Evolutionary conservation across 345 rosid genomes (phyloP).

Genomic region (Carallia brachiata): DNA sequence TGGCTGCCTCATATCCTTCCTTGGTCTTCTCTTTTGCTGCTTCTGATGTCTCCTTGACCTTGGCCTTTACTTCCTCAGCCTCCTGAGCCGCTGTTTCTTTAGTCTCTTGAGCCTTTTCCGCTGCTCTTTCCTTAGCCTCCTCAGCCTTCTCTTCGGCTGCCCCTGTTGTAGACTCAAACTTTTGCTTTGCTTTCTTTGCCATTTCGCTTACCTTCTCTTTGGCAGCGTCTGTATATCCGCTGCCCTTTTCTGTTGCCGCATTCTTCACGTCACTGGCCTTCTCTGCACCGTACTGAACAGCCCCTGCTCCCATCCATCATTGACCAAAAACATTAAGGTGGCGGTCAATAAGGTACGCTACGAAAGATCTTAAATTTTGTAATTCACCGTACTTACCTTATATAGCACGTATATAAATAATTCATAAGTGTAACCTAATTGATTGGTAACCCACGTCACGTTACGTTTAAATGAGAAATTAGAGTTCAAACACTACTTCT

Average conservation of each 20-base stretch:
- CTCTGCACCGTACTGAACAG: constrained; percentile 25
- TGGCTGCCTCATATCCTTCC: neutral
- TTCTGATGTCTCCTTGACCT: constrained; percentile 26
- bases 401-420: no score
- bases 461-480: no score
- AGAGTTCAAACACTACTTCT: no score
- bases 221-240: neutral
- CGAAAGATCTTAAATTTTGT: no score
- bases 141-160: constrained; percentile 14
- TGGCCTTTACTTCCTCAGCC: neutral
- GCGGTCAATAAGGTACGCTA: no score
- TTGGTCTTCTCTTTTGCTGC: constrained; percentile 23
- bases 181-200: constrained; percentile 9
- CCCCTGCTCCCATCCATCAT: no score
- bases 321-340: no score
- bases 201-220: constrained; percentile 4
- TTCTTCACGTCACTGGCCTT: constrained; percentile 20
- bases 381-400: no score
- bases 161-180: neutral
- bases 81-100: constrained; percentile 5
- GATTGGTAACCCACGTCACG: no score
- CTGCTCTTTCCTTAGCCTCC: constrained; percentile 23
- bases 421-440: no score
- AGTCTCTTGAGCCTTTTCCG: neutral
- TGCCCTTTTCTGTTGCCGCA: neutral